Percentiles rank a stretch among this genome's conserved stretches.
Evolutionary conservation across 1,139 yeast species (phyloP).

Genomic region (Candida frijolesensis): DNA sequence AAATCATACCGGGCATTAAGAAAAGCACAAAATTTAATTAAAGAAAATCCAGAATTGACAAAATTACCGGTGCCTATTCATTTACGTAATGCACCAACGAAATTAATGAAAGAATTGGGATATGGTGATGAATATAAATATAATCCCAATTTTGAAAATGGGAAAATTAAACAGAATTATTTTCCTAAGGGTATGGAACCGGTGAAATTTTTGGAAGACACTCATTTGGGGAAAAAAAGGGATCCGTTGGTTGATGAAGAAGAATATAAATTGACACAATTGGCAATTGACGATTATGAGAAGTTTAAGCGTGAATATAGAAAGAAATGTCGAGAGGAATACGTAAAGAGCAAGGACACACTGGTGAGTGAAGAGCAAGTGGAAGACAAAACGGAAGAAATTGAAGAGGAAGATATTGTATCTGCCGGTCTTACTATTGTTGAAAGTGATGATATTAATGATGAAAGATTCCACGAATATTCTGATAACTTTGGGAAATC

Average conservation of each 20-base stretch:
- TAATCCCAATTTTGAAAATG: slow-evolving; percentile 77
- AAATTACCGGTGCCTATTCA: slow-evolving; percentile 75
- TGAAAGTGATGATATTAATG: slow-evolving; percentile 34
- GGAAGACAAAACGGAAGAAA: slow-evolving; percentile 1
- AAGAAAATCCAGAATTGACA: slow-evolving; percentile 63
- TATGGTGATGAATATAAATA: slow-evolving; percentile 85
- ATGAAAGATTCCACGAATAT: slow-evolving; percentile 19
- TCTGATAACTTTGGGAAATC: slow-evolving; percentile 42
- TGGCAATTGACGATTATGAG: slow-evolving; percentile 29
- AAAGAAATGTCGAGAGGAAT: slow-evolving; percentile 13
- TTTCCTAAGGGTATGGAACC: slow-evolving; percentile 55
- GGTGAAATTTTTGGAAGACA: slow-evolving; percentile 38
- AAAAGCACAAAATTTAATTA: slow-evolving; percentile 58
- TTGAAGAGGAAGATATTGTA: slow-evolving; percentile 13
- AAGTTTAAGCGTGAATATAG: slow-evolving; percentile 25
- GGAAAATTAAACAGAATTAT: slow-evolving; percentile 71
- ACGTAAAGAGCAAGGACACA: background rate
- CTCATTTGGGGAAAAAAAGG: slow-evolving; percentile 33
- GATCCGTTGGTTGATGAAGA: slow-evolving; percentile 30
- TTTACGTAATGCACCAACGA: slow-evolving; percentile 91
- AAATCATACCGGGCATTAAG: slow-evolving; percentile 81
- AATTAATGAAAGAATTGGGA: slow-evolving; percentile 83
- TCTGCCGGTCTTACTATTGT: slow-evolving; percentile 16
- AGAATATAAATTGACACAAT: slow-evolving; percentile 24
- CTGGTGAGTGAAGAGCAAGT: background rate